Evolutionary conservation across 2,329 filamentous ascomycete species (phyloP).

Genomic region (Fusarium fracticaudum): DNA sequence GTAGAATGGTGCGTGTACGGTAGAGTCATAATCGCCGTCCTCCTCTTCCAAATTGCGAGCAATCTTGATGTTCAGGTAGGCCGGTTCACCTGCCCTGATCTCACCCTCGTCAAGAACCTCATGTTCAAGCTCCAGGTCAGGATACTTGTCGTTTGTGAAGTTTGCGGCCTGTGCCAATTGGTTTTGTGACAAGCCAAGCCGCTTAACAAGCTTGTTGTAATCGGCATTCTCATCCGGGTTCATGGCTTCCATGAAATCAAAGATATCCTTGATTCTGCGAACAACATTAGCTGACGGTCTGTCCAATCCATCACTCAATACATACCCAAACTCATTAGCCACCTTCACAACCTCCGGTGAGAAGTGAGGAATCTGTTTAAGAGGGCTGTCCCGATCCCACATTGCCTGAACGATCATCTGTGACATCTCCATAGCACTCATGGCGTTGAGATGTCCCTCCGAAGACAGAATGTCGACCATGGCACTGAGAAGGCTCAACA

Average conservation of each 20-base stretch:
- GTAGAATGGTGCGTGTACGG: constrained; percentile 95
- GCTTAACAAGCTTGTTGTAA: constrained; percentile 79
- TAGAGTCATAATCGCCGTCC: constrained; percentile 74
- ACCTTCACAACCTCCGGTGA: constrained; percentile 83
- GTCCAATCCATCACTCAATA: not conserved
- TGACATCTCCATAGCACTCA: constrained; percentile 98
- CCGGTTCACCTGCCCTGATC: constrained; percentile 81
- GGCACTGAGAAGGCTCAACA: constrained; percentile 87
- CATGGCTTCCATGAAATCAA: constrained; percentile 99
- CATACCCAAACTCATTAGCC: constrained; percentile 80
- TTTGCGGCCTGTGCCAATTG: constrained; percentile 90
- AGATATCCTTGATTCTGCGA: constrained; percentile 85
- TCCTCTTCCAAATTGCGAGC: constrained; percentile 79
- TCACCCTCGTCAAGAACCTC: constrained; percentile 83
- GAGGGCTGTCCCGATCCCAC: constrained; percentile 97
- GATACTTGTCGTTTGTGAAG: constrained; percentile 97
- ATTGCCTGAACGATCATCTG: constrained; percentile 99
- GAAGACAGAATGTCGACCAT: constrained; percentile 95
- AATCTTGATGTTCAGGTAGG: constrained; percentile 85
- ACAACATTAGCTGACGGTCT: constrained; percentile 44
- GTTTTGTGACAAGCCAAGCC: constrained; percentile 79
- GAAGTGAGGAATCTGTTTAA: constrained; percentile 98
- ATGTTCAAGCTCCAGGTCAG: constrained; percentile 91
- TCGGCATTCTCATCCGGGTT: constrained; percentile 91
- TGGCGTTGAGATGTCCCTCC: constrained; percentile 94